A percentile compares a stretch with the other conserved stretches of the same genome.
These are phyloP conservation scores for Pseudogymnoascus sp. DNA, from an alignment of 2,329 filamentous ascomycete species.

Conservation along the genomic window DNA sequence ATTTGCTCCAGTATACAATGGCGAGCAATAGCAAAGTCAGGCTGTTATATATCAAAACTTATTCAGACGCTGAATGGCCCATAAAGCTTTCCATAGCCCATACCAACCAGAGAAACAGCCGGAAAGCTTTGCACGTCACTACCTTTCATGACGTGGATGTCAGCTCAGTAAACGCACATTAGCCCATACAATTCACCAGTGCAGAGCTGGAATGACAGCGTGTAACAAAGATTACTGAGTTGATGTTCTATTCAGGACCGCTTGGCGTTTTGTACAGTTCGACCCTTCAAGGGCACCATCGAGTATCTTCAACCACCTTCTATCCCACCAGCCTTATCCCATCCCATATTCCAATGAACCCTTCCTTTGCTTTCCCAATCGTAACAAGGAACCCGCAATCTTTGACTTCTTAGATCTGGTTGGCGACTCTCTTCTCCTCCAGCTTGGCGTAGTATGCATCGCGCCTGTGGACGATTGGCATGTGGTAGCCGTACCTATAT, in stretches of 20 bases:
- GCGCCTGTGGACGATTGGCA: slow-evolving; percentile 32
- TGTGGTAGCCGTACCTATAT: slow-evolving; percentile 34
- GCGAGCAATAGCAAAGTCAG: background rate
- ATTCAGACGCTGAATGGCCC: background rate
- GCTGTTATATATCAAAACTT: background rate
- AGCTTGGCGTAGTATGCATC: slow-evolving; percentile 35
- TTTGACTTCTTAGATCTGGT: slow-evolving; percentile 5
- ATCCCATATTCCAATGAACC: background rate
- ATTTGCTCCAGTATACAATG: background rate
- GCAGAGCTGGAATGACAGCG: background rate
- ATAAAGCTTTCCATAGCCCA: background rate
- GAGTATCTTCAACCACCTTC: slow-evolving; percentile 5
- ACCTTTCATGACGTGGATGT: background rate
- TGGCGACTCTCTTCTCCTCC: slow-evolving; percentile 31
- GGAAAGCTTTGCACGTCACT: background rate
- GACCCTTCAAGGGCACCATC: background rate
- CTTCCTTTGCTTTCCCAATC: background rate
- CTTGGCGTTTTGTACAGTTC: slow-evolving; percentile 8
- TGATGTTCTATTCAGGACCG: slow-evolving; percentile 6
- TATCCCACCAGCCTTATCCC: background rate
- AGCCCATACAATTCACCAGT: background rate
- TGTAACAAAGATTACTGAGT: slow-evolving; percentile 5
- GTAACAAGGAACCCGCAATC: slow-evolving; percentile 4
- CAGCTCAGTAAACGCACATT: background rate
- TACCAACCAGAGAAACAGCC: background rate